Evolutionary conservation across 306 rosid genomes (phyloP).

Genomic region (Parietaria judaica): DNA sequence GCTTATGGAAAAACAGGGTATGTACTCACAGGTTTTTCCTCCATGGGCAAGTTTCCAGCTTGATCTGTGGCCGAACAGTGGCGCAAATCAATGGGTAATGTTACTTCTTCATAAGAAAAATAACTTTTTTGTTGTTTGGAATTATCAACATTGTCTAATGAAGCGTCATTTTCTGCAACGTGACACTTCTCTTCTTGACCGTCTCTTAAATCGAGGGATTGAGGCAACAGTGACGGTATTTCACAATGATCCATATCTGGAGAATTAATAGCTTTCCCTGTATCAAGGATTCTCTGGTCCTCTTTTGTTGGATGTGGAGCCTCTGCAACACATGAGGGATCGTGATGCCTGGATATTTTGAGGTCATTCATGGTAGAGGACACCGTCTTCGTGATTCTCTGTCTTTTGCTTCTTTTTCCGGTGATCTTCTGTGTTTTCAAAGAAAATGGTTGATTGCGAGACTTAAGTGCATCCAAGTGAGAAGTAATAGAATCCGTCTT

Average conservation of each 20-base stretch:
- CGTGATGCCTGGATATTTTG: constrained; percentile 35
- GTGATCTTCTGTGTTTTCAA: constrained; percentile 24
- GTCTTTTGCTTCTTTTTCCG: constrained; percentile 57
- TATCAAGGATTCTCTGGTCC: constrained; percentile 24
- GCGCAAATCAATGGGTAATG: constrained; percentile 18
- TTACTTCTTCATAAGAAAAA: constrained; percentile 19
- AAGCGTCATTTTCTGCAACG: constrained; percentile 30
- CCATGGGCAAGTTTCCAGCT: constrained; percentile 26
- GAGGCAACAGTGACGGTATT: constrained; percentile 18
- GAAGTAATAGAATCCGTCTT: constrained; percentile 22
- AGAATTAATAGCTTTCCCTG: constrained; percentile 18
- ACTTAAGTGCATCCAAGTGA: constrained; percentile 23
- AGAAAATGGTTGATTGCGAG: constrained; percentile 31
- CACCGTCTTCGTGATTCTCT: constrained; percentile 24
- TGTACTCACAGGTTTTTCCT: constrained; percentile 43
- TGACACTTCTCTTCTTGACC: constrained; percentile 22
- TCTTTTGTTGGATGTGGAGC: constrained; percentile 22
- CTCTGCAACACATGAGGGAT: constrained; percentile 19
- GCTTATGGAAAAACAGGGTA: constrained; percentile 1
- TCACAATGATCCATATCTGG: constrained; percentile 19
- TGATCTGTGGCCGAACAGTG: constrained; percentile 21
- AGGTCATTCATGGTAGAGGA: constrained; percentile 18
- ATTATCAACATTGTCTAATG: constrained; percentile 23
- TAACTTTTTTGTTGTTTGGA: constrained; percentile 24
- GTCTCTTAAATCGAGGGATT: constrained; percentile 16